Conservation (phyloP, 1,284 basidiomycete genomes). For the Cutaneotrichosporon sp. region DNA sequence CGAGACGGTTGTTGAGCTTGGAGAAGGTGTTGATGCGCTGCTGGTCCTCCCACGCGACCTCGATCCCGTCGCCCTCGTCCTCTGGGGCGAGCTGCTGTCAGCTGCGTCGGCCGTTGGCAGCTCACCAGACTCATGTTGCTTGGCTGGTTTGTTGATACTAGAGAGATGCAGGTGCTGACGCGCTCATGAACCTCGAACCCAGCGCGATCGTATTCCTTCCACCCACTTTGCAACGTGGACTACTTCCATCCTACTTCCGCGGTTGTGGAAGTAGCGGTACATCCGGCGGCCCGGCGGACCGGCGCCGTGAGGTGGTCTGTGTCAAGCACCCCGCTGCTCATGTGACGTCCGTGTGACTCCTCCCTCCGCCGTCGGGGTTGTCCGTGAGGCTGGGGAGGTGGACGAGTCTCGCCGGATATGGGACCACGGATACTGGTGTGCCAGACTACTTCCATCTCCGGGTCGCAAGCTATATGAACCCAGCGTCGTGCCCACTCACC, state of each 20-base stretch:
- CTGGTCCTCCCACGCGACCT: conserved; percentile 97
- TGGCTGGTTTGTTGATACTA: not conserved
- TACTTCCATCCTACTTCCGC: not conserved
- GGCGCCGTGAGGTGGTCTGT: not conserved
- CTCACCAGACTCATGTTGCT: conserved; percentile 41
- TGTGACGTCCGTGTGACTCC: no score
- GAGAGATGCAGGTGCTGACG: not conserved
- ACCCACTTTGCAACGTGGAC: not conserved
- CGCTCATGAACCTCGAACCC: not conserved
- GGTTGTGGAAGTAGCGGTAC: not conserved
- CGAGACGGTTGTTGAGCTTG: conserved; percentile 78
- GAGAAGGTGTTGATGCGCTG: conserved; percentile 90
- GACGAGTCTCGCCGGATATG: not conserved
- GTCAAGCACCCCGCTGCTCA: not conserved
- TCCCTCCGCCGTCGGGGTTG: no score
- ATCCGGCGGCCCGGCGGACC: not conserved
- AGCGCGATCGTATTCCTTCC: conserved; percentile 7
- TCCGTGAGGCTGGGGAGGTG: no score
- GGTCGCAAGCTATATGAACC: not conserved
- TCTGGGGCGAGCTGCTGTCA: conserved; percentile 61
- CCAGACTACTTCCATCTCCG: not conserved
- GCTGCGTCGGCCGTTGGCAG: not conserved
- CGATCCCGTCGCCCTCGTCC: conserved; percentile 73
- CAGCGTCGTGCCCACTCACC: not conserved
- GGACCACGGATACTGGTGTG: no score